Percentiles rank a stretch among this genome's conserved stretches.
Evolutionary conservation across 2,329 filamentous ascomycete species (phyloP).

Genomic region (Tetracladium maxilliforme): DNA sequence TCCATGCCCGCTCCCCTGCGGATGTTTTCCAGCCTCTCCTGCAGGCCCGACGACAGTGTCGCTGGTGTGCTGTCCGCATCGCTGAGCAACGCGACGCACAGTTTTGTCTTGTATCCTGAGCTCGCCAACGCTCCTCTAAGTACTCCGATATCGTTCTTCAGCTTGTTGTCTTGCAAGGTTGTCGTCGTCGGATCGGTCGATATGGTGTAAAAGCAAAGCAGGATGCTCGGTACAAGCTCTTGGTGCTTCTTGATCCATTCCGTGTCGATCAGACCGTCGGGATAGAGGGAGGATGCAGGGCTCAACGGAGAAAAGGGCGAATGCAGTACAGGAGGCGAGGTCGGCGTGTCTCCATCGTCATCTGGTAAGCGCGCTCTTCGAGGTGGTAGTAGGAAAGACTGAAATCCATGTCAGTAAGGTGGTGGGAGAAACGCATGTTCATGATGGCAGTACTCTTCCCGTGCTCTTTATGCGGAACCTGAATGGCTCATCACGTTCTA

Average conservation of each 20-base stretch:
- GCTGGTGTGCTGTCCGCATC: constrained; percentile 40
- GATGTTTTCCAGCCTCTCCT: constrained; percentile 68
- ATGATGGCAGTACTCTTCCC: too few species aligned
- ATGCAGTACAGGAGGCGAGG: constrained; percentile 49
- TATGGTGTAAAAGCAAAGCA: constrained; percentile 69
- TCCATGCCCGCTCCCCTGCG: constrained; percentile 69
- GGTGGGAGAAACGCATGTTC: too few species aligned
- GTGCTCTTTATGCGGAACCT: too few species aligned
- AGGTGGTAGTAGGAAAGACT: too few species aligned
- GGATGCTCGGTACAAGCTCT: constrained; percentile 63
- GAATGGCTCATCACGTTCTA: too few species aligned
- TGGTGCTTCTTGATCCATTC: constrained; percentile 86
- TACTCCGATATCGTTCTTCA: constrained; percentile 75
- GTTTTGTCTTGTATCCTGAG: constrained; percentile 64
- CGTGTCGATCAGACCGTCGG: constrained; percentile 73
- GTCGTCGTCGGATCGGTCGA: constrained; percentile 58
- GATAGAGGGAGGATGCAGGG: constrained; percentile 68
- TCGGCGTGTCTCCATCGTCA: constrained; percentile 23
- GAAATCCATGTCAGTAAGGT: too few species aligned
- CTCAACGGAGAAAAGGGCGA: constrained; percentile 86
- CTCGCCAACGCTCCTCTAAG: constrained; percentile 51
- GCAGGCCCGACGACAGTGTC: constrained; percentile 39
- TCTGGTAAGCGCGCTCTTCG: constrained; percentile 4
- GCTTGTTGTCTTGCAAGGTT: constrained; percentile 69
- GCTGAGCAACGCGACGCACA: constrained; percentile 65